Evolutionary conservation across 176 grass and related monocot species (phyloP).

Genomic region (Tillandsia leiboldiana): DNA sequence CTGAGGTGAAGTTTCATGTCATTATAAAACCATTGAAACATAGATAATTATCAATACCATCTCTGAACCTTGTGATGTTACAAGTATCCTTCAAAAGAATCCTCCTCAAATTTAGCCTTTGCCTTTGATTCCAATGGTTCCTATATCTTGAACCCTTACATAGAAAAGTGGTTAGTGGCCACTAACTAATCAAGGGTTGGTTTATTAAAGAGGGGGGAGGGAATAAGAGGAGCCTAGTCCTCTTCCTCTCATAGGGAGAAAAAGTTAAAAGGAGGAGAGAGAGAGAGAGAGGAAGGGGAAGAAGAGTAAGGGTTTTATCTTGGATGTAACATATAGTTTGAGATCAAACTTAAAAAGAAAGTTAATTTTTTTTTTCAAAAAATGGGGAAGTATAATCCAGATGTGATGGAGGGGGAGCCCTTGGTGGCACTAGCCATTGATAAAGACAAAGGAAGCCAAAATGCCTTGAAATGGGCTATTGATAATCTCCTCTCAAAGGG

Average conservation of each 20-base stretch:
- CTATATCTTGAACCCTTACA: neutral
- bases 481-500: constrained; percentile 51
- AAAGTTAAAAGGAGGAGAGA: neutral
- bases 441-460: constrained; percentile 77
- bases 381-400: constrained; percentile 49
- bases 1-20: too few species aligned
- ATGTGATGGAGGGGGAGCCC: constrained; percentile 24
- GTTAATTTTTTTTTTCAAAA: neutral
- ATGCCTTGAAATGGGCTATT: constrained; percentile 68
- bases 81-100: neutral
- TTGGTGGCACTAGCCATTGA: constrained; percentile 82
- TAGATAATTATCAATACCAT: too few species aligned
- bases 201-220: constrained; percentile 34
- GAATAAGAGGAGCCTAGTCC: constrained; percentile 7
- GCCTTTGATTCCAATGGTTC: neutral
- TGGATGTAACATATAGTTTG: neutral
- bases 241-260: constrained; percentile 3
- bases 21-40: too few species aligned
- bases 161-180: neutral
- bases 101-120: neutral
- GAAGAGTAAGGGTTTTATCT: neutral
- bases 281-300: neutral
- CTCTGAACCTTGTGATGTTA: too few species aligned
- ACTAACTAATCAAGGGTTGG: constrained; percentile 5
- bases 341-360: neutral